Percentiles rank a stretch among this genome's conserved stretches.
Conservation (phyloP, 805 yeast genomes). For the Pichia exigua region DNA sequence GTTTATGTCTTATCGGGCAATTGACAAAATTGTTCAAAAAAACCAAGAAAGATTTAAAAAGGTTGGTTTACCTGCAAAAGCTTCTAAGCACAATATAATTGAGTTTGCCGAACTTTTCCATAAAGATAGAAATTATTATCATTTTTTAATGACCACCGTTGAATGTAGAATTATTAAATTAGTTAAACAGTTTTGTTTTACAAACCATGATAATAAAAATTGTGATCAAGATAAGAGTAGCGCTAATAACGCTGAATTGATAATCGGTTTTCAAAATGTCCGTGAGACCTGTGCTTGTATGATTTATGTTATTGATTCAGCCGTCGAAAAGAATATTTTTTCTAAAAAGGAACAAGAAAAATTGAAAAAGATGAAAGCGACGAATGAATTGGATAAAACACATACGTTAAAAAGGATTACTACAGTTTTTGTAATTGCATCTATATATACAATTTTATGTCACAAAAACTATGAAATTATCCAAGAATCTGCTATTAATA, state of each 20-base stretch:
- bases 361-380: neutral
- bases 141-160: neutral
- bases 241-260: neutral
- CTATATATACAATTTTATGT: neutral
- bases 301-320: neutral
- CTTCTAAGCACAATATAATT: neutral
- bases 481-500: neutral
- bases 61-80: neutral
- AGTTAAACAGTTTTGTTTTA: neutral
- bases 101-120: neutral
- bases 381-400: neutral
- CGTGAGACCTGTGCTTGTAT: neutral
- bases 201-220: neutral
- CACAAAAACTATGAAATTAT: neutral
- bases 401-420: neutral
- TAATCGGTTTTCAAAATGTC: neutral
- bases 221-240: neutral
- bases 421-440: neutral
- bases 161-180: neutral
- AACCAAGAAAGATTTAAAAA: neutral
- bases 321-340: neutral
- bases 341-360: neutral
- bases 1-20: neutral
- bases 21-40: slow-evolving; percentile 1
- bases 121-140: neutral